phyloP scores from a whole-genome alignment of 148 eudicot genomes.

The Nepenthes mirabilis region DNA sequence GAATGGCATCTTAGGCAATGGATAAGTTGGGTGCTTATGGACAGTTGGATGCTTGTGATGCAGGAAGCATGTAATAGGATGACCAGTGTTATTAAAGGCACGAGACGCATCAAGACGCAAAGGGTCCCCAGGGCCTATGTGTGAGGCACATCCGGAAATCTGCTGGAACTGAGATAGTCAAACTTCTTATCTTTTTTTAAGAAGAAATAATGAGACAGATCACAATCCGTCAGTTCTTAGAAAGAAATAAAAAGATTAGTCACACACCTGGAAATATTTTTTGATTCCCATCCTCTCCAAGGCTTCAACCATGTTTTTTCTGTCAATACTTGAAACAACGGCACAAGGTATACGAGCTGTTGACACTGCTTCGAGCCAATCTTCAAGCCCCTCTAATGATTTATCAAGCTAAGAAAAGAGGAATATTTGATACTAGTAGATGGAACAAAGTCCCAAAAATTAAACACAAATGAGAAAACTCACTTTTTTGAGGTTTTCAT shows the following conservation, averaged over 20 bases:
- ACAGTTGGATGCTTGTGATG: too few relatives aligned
- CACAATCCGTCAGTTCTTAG: too few relatives aligned
- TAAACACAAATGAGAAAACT: constrained; percentile 2
- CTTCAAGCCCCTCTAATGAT: constrained; percentile 71
- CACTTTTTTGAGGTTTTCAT: constrained; percentile 64
- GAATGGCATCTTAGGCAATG: too few relatives aligned
- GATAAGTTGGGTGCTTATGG: too few relatives aligned
- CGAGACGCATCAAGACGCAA: too few relatives aligned
- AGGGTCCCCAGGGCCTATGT: too few relatives aligned
- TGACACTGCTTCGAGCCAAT: constrained; percentile 86
- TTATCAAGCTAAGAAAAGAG: constrained; percentile 51
- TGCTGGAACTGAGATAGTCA: background rate
- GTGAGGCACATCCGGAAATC: too few relatives aligned
- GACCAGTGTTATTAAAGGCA: too few relatives aligned
- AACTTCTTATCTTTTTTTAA: background rate
- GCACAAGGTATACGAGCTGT: constrained; percentile 92
- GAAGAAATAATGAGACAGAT: background rate
- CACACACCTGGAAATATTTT: constrained; percentile 71
- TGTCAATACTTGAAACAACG: constrained; percentile 79
- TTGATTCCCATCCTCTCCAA: constrained; percentile 69
- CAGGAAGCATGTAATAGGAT: too few relatives aligned
- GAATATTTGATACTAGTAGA: background rate
- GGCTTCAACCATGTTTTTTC: constrained; percentile 56
- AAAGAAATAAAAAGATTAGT: background rate
- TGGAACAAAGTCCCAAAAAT: constrained; percentile 1